A percentile compares a stretch with the other conserved stretches of the same genome.
phyloP scores from a whole-genome alignment of 1,284 basidiomycete genomes.

The Erythrobasidium hasegawianum region DNA sequence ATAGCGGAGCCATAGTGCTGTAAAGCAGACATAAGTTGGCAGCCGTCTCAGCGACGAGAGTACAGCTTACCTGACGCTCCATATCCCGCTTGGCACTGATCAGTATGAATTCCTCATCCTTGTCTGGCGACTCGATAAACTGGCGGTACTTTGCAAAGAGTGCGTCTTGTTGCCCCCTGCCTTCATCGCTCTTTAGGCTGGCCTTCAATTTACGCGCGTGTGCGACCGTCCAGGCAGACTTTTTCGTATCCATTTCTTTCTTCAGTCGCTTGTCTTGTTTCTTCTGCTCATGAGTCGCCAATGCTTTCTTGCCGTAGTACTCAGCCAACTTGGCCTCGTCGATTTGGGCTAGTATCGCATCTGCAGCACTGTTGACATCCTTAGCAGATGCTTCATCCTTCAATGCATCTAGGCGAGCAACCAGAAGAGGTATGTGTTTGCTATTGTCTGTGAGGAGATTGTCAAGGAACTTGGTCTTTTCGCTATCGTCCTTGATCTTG shows the following conservation, averaged over 20 bases:
- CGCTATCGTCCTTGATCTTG: slow-evolving; percentile 46
- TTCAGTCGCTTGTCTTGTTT: slow-evolving; percentile 44
- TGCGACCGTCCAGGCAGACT: slow-evolving; percentile 45
- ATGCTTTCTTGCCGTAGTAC: slow-evolving; percentile 44
- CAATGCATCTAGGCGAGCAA: slow-evolving; percentile 44
- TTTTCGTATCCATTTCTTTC: slow-evolving; percentile 45
- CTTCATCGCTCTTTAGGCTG: slow-evolving; percentile 37
- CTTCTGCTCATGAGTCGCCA: slow-evolving; percentile 44
- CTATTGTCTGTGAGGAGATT: slow-evolving; percentile 46
- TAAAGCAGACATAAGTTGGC: not conserved
- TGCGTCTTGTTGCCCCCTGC: slow-evolving; percentile 27
- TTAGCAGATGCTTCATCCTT: slow-evolving; percentile 36
- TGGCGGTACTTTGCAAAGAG: slow-evolving; percentile 41
- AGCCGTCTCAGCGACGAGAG: slow-evolving; percentile 36
- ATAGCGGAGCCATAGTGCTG: slow-evolving; percentile 43
- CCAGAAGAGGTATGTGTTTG: slow-evolving; percentile 44
- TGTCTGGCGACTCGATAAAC: slow-evolving; percentile 41
- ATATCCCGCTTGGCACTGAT: slow-evolving; percentile 45
- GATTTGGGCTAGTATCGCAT: slow-evolving; percentile 43
- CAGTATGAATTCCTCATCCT: slow-evolving; percentile 42
- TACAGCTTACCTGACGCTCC: slow-evolving; percentile 23
- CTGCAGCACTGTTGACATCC: slow-evolving; percentile 41
- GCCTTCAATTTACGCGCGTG: slow-evolving; percentile 45
- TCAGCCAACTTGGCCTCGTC: slow-evolving; percentile 46
- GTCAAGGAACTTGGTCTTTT: slow-evolving; percentile 46